A percentile compares a stretch with the other conserved stretches of the same genome.
Conservation (phyloP, 768 basidiomycete genomes). For the Lactifluus hygrophoroides region DNA sequence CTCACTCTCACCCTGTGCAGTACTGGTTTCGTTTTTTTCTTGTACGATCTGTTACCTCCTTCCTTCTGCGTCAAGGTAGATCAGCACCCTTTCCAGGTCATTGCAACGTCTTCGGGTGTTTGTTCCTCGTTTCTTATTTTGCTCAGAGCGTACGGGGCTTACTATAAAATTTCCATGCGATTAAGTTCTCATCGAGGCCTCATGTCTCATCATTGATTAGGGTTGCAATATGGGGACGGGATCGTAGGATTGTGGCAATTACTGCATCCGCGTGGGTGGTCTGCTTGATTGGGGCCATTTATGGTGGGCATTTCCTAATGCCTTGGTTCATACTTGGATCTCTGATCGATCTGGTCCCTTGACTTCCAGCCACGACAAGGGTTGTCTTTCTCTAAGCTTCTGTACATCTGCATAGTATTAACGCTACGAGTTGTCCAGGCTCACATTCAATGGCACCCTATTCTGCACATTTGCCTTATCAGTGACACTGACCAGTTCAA, state of each 20-base stretch:
- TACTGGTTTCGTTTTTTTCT: slow-evolving; percentile 12
- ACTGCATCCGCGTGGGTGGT: not conserved
- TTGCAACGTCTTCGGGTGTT: not conserved
- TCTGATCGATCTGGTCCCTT: not conserved
- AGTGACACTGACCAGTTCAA: not conserved
- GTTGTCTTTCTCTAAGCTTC: not conserved
- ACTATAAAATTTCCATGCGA: not conserved
- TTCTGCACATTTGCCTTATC: not conserved
- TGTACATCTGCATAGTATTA: not conserved
- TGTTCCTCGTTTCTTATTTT: slow-evolving; percentile 15
- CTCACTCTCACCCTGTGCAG: not conserved
- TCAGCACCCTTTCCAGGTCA: not conserved
- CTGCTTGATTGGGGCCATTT: not conserved
- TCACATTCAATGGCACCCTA: not conserved
- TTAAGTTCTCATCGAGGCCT: not conserved
- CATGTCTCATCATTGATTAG: not conserved
- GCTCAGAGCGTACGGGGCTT: slow-evolving; percentile 9
- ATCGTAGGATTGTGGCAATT: not conserved
- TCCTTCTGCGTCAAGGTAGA: not conserved
- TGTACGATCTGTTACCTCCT: not conserved
- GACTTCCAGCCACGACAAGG: slow-evolving; percentile 5
- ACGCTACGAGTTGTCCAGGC: not conserved
- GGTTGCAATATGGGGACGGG: slow-evolving; percentile 16
- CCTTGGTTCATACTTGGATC: not conserved
- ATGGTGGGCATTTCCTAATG: not conserved